Evolutionary conservation across 139 green algal species (phyloP), one percentile per base, ranked within the genome.

Genomic region (Chlorella sp.): DNA sequence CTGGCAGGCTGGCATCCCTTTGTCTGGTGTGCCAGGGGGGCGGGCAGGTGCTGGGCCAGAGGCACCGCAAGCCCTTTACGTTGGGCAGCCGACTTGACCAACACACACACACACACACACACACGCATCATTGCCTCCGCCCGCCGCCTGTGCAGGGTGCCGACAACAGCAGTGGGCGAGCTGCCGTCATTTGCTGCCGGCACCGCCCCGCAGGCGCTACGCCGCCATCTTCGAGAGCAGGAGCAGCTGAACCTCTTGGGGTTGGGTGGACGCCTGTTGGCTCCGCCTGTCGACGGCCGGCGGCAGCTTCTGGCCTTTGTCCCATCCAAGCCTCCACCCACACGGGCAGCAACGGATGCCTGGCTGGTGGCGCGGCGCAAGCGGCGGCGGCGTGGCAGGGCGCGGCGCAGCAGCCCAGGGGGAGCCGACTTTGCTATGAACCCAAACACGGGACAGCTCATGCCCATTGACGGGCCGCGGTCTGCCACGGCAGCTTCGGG

Each of bases 391-490:
- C 37, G 81, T 60, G 32, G 90, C 60, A 53, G 64, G n/a, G 69
- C 9, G 26, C 60, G 28, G 34, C 36, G 30, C n/a, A 9, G 57
- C 26, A 75, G 75, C 40, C 68, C 12, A 64, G 64, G 71, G 37
- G 61, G 53, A 83, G 66, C 42, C 60, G 53, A 73, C 30, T 93
- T 95, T 57, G 86, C 69, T 0, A 95, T 98, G 90, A 94, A 99
- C 89, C 64, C 96, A 32, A 98, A 98, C 92, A 97, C 95, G 4
- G 96, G 97, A 19, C 86, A 91, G 88, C 86, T 98, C 53, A 37
- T 91, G 42, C 86, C 88, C 68, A 69, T 42, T 30, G 79, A n/a
- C 61, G n/a, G 30, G 85, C 48, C 36, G 81, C 77, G 78, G 15
- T 40, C 42, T 1, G n/a, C 48, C 87, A 81, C 81, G 5, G 78